Conservation (phyloP, 73 alveolate species). For the Tetrahymena thermophila region DNA sequence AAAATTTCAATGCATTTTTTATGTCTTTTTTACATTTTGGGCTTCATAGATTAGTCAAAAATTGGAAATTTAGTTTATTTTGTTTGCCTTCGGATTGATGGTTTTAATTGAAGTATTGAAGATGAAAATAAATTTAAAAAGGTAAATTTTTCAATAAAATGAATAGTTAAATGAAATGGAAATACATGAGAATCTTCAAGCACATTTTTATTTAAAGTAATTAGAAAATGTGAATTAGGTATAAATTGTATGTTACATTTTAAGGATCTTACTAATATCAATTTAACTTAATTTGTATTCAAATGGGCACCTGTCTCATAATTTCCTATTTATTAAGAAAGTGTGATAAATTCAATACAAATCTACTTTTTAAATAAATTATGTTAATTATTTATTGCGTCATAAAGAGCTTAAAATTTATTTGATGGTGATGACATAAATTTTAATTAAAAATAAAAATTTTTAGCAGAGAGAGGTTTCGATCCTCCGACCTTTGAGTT, state of each 20-base stretch:
- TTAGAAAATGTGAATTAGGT: not conserved
- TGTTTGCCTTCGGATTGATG: no score
- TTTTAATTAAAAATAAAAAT: not conserved
- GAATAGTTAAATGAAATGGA: not conserved
- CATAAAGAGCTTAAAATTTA: not conserved
- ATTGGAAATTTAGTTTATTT: no score
- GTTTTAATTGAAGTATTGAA: not conserved
- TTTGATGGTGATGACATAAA: not conserved
- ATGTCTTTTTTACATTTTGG: no score
- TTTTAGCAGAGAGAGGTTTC: slow-evolving; percentile 93
- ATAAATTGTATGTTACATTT: not conserved
- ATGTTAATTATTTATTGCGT: not conserved
- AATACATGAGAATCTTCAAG: not conserved
- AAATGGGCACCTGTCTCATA: no score
- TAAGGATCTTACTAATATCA: not conserved
- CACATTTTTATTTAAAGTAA: not conserved
- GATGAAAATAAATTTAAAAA: no score
- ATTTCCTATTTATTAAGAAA: not conserved
- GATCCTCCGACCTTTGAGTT: slow-evolving; percentile 99
- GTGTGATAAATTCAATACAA: not conserved
- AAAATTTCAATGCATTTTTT: no score
- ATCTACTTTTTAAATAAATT: not conserved
- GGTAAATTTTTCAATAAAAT: not conserved
- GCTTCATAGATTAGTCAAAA: no score
- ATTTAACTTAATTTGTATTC: not conserved